Conservation (phyloP, 1,139 yeast species). For the Spathaspora sp. region DNA sequence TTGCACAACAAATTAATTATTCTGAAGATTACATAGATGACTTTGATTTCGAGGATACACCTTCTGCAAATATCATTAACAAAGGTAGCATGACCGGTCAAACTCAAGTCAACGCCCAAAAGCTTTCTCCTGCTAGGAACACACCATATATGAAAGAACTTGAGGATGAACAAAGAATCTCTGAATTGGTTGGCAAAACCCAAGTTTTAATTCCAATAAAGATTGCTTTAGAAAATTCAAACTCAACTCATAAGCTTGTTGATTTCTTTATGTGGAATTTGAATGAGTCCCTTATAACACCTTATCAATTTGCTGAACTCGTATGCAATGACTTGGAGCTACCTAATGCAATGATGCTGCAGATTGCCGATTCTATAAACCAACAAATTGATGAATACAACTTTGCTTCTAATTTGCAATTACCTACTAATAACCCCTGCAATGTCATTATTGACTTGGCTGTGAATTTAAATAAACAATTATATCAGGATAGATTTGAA, state of each 20-base stretch:
- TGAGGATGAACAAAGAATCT: conserved; percentile 24
- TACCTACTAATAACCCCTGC: conserved; percentile 62
- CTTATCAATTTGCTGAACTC: conserved; percentile 78
- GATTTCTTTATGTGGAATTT: conserved; percentile 92
- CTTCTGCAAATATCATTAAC: conserved; percentile 13
- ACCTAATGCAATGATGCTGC: conserved; percentile 60
- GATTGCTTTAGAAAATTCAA: conserved; percentile 68
- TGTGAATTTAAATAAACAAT: conserved; percentile 77
- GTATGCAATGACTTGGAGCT: conserved; percentile 83
- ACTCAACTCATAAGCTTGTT: conserved; percentile 56
- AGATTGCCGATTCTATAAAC: conserved; percentile 67
- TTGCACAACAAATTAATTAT: conserved; percentile 72
- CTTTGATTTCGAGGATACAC: conserved; percentile 69
- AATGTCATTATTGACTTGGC: conserved; percentile 82
- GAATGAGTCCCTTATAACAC: conserved; percentile 74
- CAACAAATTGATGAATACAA: conserved; percentile 77
- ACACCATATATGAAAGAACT: conserved; percentile 29
- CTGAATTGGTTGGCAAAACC: conserved; percentile 30
- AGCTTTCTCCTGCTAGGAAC: conserved; percentile 35
- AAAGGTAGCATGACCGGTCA: conserved; percentile 15
- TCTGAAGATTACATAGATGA: conserved; percentile 68
- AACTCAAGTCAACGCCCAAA: conserved; percentile 29
- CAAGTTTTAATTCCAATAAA: conserved; percentile 74
- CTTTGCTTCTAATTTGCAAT: conserved; percentile 56
- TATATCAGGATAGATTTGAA: conserved; percentile 90